These are phyloP conservation scores for Rutstroemia sp. DNA, from an alignment of 2,329 filamentous ascomycete species.

Conservation along the genomic window DNA sequence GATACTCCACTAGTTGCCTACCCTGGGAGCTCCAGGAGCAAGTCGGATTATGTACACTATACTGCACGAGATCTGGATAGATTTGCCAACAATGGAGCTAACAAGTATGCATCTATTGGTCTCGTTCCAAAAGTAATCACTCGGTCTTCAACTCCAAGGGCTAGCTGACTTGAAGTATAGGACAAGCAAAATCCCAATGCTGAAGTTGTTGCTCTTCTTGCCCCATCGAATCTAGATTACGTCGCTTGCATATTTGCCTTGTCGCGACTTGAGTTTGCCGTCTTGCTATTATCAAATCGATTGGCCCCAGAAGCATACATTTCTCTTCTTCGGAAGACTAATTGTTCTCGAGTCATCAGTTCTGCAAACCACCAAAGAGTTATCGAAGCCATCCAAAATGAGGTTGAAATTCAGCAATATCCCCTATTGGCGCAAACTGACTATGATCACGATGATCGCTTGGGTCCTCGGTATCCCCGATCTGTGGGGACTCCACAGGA, in stretches of 20 bases:
- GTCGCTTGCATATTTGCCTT: slow-evolving; percentile 45
- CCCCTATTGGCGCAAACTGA: slow-evolving; percentile 13
- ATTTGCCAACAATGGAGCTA: slow-evolving; percentile 24
- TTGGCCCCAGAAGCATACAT: slow-evolving; percentile 43
- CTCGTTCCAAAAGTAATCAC: slow-evolving; percentile 15
- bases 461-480: slow-evolving; percentile 10
- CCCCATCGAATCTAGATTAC: slow-evolving; percentile 38
- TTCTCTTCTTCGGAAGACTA: slow-evolving; percentile 38
- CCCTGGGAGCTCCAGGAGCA: slow-evolving; percentile 16
- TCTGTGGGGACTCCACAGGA: slow-evolving; percentile 1
- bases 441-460: slow-evolving; percentile 8
- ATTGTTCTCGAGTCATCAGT: slow-evolving; percentile 11
- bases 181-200: neutral
- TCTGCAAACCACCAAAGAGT: slow-evolving; percentile 10
- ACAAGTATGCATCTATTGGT: slow-evolving; percentile 17
- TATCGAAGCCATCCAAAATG: slow-evolving; percentile 9
- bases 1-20: slow-evolving; percentile 24
- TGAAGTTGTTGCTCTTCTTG: slow-evolving; percentile 19
- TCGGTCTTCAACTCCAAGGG: neutral
- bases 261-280: slow-evolving; percentile 43
- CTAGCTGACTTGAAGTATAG: neutral
- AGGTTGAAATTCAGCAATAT: slow-evolving; percentile 20
- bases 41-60: slow-evolving; percentile 23
- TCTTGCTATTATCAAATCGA: slow-evolving; percentile 46
- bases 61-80: slow-evolving; percentile 26